Percentiles rank a stretch among this genome's conserved stretches.
These are phyloP conservation scores for Salvia miltiorrhiza DNA, from an alignment of 257 asterid genomes.

Conservation along the genomic window DNA sequence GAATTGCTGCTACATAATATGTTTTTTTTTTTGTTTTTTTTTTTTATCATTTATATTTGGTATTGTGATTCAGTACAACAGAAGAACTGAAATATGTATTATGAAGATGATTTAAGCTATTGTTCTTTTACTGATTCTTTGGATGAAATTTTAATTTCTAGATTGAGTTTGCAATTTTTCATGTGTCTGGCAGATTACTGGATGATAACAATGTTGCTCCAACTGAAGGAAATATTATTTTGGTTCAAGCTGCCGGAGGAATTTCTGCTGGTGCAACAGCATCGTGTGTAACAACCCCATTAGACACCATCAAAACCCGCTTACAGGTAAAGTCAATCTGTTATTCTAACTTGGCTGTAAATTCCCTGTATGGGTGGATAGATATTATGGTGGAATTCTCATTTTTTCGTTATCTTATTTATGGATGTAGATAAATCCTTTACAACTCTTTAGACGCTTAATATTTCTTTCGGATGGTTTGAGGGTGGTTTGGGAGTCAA, in stretches of 20 bases:
- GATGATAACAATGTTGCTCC: slow-evolving; percentile 62
- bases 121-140: neutral
- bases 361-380: slow-evolving; percentile 8
- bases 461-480: neutral
- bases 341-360: neutral
- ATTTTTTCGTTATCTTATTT: neutral
- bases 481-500: neutral
- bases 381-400: neutral
- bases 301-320: slow-evolving; percentile 95
- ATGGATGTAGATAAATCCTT: neutral
- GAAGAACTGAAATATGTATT: neutral
- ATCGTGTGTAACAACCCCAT: slow-evolving; percentile 83
- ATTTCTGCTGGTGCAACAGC: slow-evolving; percentile 89
- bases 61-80: neutral
- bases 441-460: neutral
- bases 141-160: slow-evolving; percentile 5
- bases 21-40: no score
- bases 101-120: neutral
- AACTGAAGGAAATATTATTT: slow-evolving; percentile 51
- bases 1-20: no score
- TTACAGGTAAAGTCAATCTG: slow-evolving; percentile 51
- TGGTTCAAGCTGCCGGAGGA: slow-evolving; percentile 97
- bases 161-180: neutral
- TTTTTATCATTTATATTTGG: neutral
- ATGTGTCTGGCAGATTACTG: slow-evolving; percentile 44